Evolutionary conservation across 1,284 basidiomycete species (phyloP).

Genomic region (Ustilago lituana): DNA sequence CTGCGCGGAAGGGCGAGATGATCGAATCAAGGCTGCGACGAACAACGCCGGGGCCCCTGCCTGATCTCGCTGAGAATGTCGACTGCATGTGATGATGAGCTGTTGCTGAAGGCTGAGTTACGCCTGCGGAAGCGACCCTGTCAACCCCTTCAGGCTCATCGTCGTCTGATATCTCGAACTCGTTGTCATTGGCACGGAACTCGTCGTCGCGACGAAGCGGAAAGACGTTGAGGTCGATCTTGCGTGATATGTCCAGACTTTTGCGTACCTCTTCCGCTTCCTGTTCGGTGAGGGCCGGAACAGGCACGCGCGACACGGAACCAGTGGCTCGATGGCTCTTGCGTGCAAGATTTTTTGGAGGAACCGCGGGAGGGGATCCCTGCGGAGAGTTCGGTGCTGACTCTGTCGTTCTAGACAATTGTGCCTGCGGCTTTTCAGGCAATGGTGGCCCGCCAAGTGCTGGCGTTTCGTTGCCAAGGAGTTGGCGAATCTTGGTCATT

Average conservation of each 20-base stretch:
- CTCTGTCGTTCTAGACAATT: not conserved
- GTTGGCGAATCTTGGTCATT: slow-evolving; percentile 33
- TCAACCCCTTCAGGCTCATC: slow-evolving; percentile 8
- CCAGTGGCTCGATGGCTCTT: not conserved
- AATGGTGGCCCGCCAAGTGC: slow-evolving; percentile 1
- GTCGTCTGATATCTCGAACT: slow-evolving; percentile 40
- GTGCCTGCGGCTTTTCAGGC: not conserved
- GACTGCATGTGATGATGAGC: not conserved
- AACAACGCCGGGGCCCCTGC: slow-evolving; percentile 26
- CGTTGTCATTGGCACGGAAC: slow-evolving; percentile 25
- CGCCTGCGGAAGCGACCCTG: not conserved
- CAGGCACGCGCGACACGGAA: slow-evolving; percentile 3
- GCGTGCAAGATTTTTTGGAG: slow-evolving; percentile 12
- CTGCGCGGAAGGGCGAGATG: slow-evolving; percentile 44
- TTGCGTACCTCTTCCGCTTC: not conserved
- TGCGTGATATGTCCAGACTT: slow-evolving; percentile 5
- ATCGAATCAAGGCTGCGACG: slow-evolving; percentile 44
- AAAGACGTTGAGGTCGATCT: slow-evolving; percentile 25
- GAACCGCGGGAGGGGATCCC: slow-evolving; percentile 6
- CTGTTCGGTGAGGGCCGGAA: not conserved
- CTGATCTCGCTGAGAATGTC: not conserved
- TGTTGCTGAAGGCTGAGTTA: slow-evolving; percentile 3
- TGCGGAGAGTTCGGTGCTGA: not conserved
- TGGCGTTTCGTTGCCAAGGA: slow-evolving; percentile 23
- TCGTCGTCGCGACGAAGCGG: slow-evolving; percentile 39